Evolutionary conservation across 1,284 basidiomycete genomes (phyloP), one percentile per base, ranked within the genome.

Genomic region (Papiliotrema terrestris): DNA sequence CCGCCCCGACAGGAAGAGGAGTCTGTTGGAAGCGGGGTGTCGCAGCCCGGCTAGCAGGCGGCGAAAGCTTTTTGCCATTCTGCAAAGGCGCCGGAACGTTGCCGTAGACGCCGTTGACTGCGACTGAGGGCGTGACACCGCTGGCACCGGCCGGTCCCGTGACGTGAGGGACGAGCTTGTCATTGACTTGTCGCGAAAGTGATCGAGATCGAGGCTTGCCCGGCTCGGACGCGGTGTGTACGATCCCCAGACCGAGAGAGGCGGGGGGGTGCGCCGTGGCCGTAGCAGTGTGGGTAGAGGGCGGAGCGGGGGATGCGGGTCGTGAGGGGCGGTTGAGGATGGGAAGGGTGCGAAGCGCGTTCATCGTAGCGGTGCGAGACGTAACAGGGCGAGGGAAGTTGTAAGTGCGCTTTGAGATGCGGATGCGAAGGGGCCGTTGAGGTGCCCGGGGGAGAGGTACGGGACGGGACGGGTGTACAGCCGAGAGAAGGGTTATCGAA

Each of bases 271-370:
- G 52, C 17, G 60, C 64, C 19, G 63, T 66, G 15, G 66, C 55
- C 15, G 57, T 56, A 22, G 54, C 52, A 32, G 55, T 49, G 47
- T 68, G 63, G 32, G 65, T 65, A 22, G 68, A 60, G 14, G 69
- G 56, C 19, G 73, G 69, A 8, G 68, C 73, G 3, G 75, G 75
- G 11, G 74, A 73, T 17, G 72, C 55, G 17, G 74, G 67, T 45
- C 75, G 68, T 19, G 74, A 75, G n/a, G 74, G 74, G 25, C 74
- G 69, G 62, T 74, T 71, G 57, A 77, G 73, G 51, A 77, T 73
- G 41, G 74, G 74, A 26, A 77, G 71, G 22, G 74, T 72, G 48
- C 73, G 74, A 47, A 77, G 65, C 23, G 75, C 71, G 57, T 77
- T 67, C 75, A 77, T 77, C 32, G 46, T 69, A 66, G 44, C 29